phyloP scores from a whole-genome alignment of 129 eudicot genomes.

The Solidago caesia region DNA sequence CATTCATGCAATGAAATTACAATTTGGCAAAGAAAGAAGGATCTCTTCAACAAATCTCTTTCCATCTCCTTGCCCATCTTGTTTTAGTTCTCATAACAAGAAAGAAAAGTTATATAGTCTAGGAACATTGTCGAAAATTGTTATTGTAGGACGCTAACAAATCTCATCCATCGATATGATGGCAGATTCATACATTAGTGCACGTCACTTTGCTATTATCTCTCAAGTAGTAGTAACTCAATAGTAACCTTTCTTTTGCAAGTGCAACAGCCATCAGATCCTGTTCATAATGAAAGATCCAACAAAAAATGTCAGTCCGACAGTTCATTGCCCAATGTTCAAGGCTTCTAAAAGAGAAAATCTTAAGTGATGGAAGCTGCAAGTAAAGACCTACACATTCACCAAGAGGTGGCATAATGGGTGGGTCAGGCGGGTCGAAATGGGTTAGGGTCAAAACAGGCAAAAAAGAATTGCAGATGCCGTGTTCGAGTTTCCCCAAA shows the following conservation, averaged over 20 bases:
- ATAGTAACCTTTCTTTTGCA: conserved; percentile 23
- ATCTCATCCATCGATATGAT: conserved; percentile 27
- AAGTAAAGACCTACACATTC: background rate
- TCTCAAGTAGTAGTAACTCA: conserved; percentile 16
- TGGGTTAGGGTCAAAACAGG: background rate
- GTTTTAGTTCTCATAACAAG: conserved; percentile 5
- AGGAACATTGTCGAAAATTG: conserved; percentile 14
- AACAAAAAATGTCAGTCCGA: background rate
- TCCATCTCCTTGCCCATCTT: conserved; percentile 22
- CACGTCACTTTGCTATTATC: conserved; percentile 37
- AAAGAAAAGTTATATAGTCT: background rate
- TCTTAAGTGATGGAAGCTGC: background rate
- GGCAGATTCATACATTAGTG: conserved; percentile 31
- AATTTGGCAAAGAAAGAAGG: conserved; percentile 32
- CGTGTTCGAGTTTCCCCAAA: background rate
- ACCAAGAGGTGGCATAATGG: background rate
- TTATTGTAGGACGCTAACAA: conserved; percentile 56
- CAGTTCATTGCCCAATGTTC: background rate
- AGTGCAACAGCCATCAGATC: conserved; percentile 24
- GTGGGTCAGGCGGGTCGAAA: background rate
- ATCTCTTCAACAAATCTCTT: conserved; percentile 37
- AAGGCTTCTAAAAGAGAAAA: background rate
- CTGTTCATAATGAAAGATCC: background rate
- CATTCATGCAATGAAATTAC: conserved; percentile 20
- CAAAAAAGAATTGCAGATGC: background rate